Evolutionary conservation across 2,329 filamentous ascomycete species (phyloP).

Genomic region (Domatiomyces globalis): DNA sequence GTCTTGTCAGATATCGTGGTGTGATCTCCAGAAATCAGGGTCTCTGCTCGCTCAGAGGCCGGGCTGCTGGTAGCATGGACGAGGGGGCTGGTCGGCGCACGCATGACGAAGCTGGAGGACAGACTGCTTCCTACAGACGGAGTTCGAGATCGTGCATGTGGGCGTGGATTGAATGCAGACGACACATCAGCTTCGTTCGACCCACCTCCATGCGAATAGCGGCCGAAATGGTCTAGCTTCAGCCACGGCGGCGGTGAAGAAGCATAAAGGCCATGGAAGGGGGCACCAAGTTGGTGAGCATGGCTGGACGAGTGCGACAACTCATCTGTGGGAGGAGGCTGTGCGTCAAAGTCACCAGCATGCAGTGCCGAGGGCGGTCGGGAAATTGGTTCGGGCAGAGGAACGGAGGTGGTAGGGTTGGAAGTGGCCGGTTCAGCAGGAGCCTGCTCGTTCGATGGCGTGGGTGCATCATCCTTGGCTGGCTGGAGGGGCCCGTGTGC

Average conservation of each 20-base stretch:
- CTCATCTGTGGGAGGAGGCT: constrained; percentile 20
- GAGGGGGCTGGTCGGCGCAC: constrained; percentile 80
- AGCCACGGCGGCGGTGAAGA: not conserved
- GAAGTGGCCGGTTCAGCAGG: constrained; percentile 36
- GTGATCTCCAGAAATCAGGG: constrained; percentile 30
- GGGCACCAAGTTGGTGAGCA: constrained; percentile 9
- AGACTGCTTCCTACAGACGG: constrained; percentile 58
- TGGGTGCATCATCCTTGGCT: constrained; percentile 29
- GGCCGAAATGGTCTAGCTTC: not conserved
- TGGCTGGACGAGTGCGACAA: constrained; percentile 11
- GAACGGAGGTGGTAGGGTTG: constrained; percentile 38
- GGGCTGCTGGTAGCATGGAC: constrained; percentile 79
- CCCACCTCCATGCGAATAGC: not conserved
- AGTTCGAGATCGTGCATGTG: constrained; percentile 25
- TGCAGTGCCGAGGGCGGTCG: constrained; percentile 63
- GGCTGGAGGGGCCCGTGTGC: not conserved
- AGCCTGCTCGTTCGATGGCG: not conserved
- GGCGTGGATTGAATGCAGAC: not conserved
- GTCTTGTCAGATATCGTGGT: constrained; percentile 6
- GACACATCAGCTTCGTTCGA: not conserved
- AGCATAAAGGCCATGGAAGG: constrained; percentile 11
- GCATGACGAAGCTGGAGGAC: constrained; percentile 67
- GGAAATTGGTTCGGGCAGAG: constrained; percentile 11
- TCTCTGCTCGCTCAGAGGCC: constrained; percentile 48
- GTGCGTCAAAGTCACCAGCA: constrained; percentile 44